These are phyloP conservation scores for Hanseniaspora thailandica DNA, from an alignment of 805 yeast species.

Conservation along the genomic window DNA sequence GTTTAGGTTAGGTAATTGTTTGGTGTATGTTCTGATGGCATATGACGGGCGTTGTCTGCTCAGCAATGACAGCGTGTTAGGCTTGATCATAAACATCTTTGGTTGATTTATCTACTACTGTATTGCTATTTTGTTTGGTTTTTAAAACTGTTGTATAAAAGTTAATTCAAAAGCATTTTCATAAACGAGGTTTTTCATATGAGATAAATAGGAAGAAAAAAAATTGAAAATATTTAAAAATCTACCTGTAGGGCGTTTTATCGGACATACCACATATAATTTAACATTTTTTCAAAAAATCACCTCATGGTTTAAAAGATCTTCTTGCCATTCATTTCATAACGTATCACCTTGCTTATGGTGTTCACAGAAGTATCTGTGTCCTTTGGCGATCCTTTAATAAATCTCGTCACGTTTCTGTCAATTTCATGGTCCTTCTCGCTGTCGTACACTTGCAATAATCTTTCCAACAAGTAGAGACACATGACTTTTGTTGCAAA, in stretches of 20 bases:
- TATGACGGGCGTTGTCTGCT: background rate
- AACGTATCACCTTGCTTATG: background rate
- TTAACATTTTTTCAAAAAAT: too few relatives aligned
- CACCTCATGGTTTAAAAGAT: background rate
- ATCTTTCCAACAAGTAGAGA: background rate
- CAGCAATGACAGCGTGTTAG: background rate
- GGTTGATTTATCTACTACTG: background rate
- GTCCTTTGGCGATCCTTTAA: background rate
- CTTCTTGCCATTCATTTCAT: constrained; percentile 13
- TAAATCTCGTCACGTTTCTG: constrained; percentile 1
- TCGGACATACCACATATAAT: too few relatives aligned
- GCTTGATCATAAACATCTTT: background rate
- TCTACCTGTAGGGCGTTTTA: background rate
- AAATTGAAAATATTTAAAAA: too few relatives aligned
- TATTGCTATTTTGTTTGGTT: too few relatives aligned
- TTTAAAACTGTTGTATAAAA: too few relatives aligned
- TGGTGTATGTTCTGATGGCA: background rate
- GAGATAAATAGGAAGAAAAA: too few relatives aligned
- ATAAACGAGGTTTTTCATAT: background rate
- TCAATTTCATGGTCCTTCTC: background rate
- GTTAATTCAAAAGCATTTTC: too few relatives aligned
- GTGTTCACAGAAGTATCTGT: background rate
- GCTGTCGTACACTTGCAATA: background rate
- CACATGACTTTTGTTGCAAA: background rate
- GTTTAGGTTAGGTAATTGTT: background rate